These are phyloP conservation scores for Leccinum barrowsii DNA, from an alignment of 768 basidiomycete genomes.

Conservation along the genomic window DNA sequence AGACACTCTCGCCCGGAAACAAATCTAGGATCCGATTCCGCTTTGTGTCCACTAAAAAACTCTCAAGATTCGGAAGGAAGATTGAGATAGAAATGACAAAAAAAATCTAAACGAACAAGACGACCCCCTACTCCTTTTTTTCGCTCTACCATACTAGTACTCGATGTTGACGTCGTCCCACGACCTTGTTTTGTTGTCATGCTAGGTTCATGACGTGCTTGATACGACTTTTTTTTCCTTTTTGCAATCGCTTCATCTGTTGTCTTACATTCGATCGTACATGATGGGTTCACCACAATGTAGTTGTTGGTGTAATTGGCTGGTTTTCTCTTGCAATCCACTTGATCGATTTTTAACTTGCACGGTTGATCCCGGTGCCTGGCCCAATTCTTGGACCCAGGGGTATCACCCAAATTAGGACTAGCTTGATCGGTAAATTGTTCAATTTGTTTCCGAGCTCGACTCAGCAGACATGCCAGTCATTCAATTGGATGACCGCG, in stretches of 20 bases:
- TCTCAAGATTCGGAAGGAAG: not conserved
- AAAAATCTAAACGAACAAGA: not conserved
- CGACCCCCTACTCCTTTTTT: not conserved
- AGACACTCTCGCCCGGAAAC: constrained; percentile 57
- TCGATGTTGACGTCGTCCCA: not conserved
- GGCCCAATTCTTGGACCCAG: too few species aligned
- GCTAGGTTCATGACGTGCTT: constrained; percentile 24
- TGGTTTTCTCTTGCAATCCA: constrained; percentile 12
- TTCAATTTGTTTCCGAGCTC: too few species aligned
- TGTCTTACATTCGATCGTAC: not conserved
- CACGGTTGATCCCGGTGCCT: not conserved
- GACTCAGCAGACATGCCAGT: too few species aligned
- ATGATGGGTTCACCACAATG: constrained; percentile 13
- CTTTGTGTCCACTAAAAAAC: not conserved
- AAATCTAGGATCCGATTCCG: constrained; percentile 11
- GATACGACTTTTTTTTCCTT: constrained; percentile 11
- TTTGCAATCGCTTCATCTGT: constrained; percentile 7
- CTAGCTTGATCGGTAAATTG: too few species aligned
- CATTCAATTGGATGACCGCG: too few species aligned
- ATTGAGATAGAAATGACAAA: not conserved
- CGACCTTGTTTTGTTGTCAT: constrained; percentile 12
- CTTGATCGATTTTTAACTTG: not conserved
- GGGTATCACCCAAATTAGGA: too few species aligned
- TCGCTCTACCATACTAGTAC: not conserved
- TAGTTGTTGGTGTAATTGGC: constrained; percentile 22